Evolutionary conservation across 1,284 basidiomycete genomes (phyloP).

Genomic region (Fistulina hepatica): DNA sequence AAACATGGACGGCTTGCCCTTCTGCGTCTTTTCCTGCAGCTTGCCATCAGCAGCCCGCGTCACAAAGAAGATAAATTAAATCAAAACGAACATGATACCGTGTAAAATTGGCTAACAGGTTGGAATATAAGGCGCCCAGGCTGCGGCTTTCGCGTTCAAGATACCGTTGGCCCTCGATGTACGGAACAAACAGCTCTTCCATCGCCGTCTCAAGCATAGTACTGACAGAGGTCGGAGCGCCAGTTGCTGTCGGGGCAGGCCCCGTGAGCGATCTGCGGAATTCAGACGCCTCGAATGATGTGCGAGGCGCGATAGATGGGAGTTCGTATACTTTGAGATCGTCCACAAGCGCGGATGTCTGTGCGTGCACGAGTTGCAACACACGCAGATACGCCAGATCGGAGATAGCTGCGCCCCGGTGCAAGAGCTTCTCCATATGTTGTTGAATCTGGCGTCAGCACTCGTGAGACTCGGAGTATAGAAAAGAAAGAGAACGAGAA

Average conservation of each 20-base stretch:
- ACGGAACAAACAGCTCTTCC: conserved; percentile 94
- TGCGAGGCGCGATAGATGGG: conserved; percentile 50
- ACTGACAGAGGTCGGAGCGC: conserved; percentile 51
- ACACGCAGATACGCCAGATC: conserved; percentile 89
- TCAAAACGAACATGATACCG: conserved; percentile 71
- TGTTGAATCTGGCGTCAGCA: conserved; percentile 83
- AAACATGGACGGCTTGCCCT: conserved; percentile 79
- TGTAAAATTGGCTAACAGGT: conserved; percentile 68
- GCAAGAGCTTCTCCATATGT: conserved; percentile 81
- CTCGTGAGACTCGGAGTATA: conserved; percentile 8
- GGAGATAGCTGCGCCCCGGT: conserved; percentile 62
- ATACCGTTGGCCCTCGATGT: conserved; percentile 86
- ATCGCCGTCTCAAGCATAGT: conserved; percentile 90
- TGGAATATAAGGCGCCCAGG: conserved; percentile 74
- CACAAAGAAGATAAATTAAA: conserved; percentile 2
- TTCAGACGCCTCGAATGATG: conserved; percentile 48
- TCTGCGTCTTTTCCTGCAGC: conserved; percentile 60
- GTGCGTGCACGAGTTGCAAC: conserved; percentile 78
- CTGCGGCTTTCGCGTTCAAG: conserved; percentile 88
- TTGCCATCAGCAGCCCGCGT: too few species aligned
- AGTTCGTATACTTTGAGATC: conserved; percentile 91
- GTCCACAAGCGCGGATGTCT: conserved; percentile 74
- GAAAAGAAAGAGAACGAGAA: not conserved
- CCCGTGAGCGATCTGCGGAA: conserved; percentile 45
- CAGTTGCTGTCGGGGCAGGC: conserved; percentile 30